Base-by-base conservation (phyloP, 2,329 filamentous ascomycete species). In the Cercospora nicotianae region DNA sequence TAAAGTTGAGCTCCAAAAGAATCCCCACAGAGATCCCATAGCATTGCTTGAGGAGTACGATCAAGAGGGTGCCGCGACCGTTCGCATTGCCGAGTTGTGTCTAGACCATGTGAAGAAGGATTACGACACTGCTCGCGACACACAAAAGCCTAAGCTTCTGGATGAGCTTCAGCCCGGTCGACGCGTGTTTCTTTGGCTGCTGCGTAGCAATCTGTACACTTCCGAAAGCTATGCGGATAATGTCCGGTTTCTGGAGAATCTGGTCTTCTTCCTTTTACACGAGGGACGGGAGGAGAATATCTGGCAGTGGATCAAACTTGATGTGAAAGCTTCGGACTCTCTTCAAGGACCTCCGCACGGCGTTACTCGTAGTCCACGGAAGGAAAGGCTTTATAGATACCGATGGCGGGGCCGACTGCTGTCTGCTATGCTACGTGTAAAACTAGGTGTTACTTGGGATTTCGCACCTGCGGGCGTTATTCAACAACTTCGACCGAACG, bases 11-110 rank as follows among this genome's bases (percentile, higher is more conserved):
- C 67, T 77, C 20, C 59, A 70, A 31, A 69, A 62, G 45, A 70
- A 74, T 33, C 65, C 70, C 1, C 33, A 77, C 12, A 75, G 74
- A 45, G 77, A 83, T 59, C 81, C 82, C 0, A 70, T 83, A 31
- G 67, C 72, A 12, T 78, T 82, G 72, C 80, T 84, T 36, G 73
- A 81, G 42, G 74, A 79, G 30, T 78, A 81, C 57, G 76, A 81
- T 12, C 75, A 78, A 2, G 69, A 75, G 10, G 81, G 81, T 13
- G 73, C 75, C 5, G 81, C 81, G 20, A 78, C 76, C 12, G 65
- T 82, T 2, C 67, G 74, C 6, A 79, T 81, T 31, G 81, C 81
- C 5, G 69, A 69, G 55, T 68, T 80, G 13, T 83, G 81, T 65
- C 69, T 83, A 6, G 70, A 78, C 2, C 69, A 77, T 12, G 77